phyloP scores from a whole-genome alignment of 805 yeast species.

The Candida xyloterini region DNA sequence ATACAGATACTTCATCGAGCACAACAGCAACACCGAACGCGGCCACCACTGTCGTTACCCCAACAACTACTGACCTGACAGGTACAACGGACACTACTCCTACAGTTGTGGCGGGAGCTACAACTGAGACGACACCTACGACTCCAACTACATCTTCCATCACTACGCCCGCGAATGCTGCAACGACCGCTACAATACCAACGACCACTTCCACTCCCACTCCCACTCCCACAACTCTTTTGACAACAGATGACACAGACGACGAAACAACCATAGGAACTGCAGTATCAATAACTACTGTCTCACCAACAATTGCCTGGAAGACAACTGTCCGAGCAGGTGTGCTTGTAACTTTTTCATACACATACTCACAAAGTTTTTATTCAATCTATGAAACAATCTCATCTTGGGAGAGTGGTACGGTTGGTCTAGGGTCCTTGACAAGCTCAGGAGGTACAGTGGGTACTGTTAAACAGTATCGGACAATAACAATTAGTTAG shows the following conservation, averaged over 20 bases:
- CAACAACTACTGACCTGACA: conserved; percentile 1
- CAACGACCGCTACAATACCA: conserved; percentile 13
- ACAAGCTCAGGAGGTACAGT: conserved; percentile 55
- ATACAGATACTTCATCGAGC: conserved; percentile 14
- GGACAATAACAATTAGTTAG: conserved; percentile 36
- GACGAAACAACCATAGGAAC: conserved; percentile 12
- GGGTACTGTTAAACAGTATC: conserved; percentile 53
- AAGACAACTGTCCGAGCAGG: conserved; percentile 41
- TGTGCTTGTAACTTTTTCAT: conserved; percentile 45
- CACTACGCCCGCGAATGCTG: conserved; percentile 1
- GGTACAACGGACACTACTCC: background rate
- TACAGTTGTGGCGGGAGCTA: conserved; percentile 1
- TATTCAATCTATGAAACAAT: conserved; percentile 40
- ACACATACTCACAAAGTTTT: conserved; percentile 53
- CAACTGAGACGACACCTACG: conserved; percentile 9
- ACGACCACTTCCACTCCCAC: conserved; percentile 8
- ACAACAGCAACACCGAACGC: conserved; percentile 13
- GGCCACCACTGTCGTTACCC: conserved; percentile 15
- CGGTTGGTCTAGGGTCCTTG: conserved; percentile 65
- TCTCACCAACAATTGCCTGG: conserved; percentile 15
- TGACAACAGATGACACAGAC: background rate
- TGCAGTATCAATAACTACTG: conserved; percentile 20
- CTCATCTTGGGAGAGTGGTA: conserved; percentile 53
- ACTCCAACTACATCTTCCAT: conserved; percentile 6
- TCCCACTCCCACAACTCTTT: conserved; percentile 23